Evolutionary conservation across 176 grass and related monocot species (phyloP), one percentile per base, ranked within the genome.

Genomic region (Eragrostis curvula): DNA sequence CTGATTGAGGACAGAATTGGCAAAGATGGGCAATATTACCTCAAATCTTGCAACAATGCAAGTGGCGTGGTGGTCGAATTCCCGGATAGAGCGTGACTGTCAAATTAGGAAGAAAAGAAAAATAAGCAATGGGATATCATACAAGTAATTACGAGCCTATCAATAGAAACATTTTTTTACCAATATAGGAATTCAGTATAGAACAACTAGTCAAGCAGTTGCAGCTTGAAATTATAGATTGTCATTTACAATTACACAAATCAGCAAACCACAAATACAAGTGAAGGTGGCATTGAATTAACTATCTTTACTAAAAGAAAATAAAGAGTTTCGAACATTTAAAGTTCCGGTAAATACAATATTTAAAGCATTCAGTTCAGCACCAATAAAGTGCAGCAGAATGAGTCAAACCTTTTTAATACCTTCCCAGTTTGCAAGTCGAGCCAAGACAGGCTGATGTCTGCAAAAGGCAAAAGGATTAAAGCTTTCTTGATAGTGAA

Each of bases 381-480:
- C 77, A 29, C 66, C 25, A 77, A 70, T 8, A 51, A 46, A 79
- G 45, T 71, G 51, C 32, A 85, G 65, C 13, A 63, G 77, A 84
- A 42, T 27, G 9, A 75, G 60, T 12, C 77, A 53, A 78, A 99
- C 96, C 93, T 99, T 96, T 78, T 40, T 88, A 84, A 99, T 99
- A 60, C 85, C 87, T 52, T 99, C 96, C 93, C 96, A 99, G 47
- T 99, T 96, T 70, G 96, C 96, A 63, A 99, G 91, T 84, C 96
- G 88, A 40, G 87, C 87, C 81, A 93, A 88, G 16, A 91, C 40
- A 82, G 89, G 76, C 75, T 99, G 93, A 84, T 99, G 96, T 74
- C 96, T 96, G 80, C 44, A 88, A 76, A 79, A 73, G 74, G 70
- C 46, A 64, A 75, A 71, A 75, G 64, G 36, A 58, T 82, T 60